Percentiles rank a stretch among this genome's conserved stretches.
Evolutionary conservation across 768 basidiomycete genomes (phyloP).

Genomic region (Termitomyces sp.): DNA sequence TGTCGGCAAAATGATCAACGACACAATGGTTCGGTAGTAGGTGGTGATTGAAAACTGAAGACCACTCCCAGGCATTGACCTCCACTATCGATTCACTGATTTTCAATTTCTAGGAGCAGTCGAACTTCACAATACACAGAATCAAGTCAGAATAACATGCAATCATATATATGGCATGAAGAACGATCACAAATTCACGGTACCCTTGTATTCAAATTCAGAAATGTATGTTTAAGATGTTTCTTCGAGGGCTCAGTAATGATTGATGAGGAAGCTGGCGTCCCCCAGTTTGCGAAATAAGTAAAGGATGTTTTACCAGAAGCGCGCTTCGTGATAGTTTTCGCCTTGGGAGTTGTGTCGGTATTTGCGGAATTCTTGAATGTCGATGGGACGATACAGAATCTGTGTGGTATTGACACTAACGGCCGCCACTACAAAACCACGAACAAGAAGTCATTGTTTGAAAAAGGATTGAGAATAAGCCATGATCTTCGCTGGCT

Average conservation of each 20-base stretch:
- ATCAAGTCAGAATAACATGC: too few species aligned
- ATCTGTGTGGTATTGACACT: constrained; percentile 38
- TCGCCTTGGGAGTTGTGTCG: constrained; percentile 28
- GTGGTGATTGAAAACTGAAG: too few species aligned
- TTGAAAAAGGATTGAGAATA: constrained; percentile 14
- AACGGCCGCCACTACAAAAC: constrained; percentile 15
- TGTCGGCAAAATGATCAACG: neutral
- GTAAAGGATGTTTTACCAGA: constrained; percentile 35
- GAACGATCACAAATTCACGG: too few species aligned
- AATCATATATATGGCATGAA: too few species aligned
- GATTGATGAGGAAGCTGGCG: constrained; percentile 59
- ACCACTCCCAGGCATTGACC: neutral
- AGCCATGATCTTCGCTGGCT: constrained; percentile 6
- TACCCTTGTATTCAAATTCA: too few species aligned
- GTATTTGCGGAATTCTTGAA: constrained; percentile 36
- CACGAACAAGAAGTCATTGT: constrained; percentile 20
- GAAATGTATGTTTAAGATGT: too few species aligned
- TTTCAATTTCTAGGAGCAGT: too few species aligned
- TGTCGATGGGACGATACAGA: constrained; percentile 45
- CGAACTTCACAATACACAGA: too few species aligned
- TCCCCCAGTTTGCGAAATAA: constrained; percentile 63
- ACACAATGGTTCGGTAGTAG: too few species aligned
- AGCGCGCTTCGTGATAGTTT: constrained; percentile 35
- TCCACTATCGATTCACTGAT: too few species aligned
- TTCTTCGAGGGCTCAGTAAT: too few species aligned